Conservation (phyloP, 352 stramenopile genomes). For the Peronospora belbahrii region DNA sequence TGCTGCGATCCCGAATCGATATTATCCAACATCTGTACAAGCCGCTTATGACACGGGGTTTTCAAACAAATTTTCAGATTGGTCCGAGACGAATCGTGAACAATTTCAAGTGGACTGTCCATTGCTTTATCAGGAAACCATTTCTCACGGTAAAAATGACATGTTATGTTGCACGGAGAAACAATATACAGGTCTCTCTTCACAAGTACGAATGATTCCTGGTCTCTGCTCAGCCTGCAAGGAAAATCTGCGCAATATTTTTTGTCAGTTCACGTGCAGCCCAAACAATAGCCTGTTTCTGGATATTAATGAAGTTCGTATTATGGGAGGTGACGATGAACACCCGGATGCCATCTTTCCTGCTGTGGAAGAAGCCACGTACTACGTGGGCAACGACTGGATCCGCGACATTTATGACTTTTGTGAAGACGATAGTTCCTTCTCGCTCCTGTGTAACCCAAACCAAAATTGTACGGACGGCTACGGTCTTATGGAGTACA, state of each 20-base stretch:
- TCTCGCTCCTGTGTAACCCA: constrained; percentile 47
- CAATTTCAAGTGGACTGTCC: constrained; percentile 59
- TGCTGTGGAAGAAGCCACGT: constrained; percentile 46
- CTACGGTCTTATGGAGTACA: constrained; percentile 46
- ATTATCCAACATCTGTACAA: constrained; percentile 42
- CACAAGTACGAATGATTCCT: constrained; percentile 52
- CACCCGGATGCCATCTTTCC: constrained; percentile 34
- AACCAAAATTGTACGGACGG: constrained; percentile 46
- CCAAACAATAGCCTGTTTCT: constrained; percentile 61
- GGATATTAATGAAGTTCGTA: constrained; percentile 42
- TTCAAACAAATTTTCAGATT: constrained; percentile 58
- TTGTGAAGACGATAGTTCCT: constrained; percentile 47
- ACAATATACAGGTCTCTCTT: constrained; percentile 47
- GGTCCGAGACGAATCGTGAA: constrained; percentile 39
- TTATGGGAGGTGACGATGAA: constrained; percentile 38
- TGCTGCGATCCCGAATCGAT: constrained; percentile 41
- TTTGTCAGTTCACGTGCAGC: constrained; percentile 57
- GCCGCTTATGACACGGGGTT: constrained; percentile 39
- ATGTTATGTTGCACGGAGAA: constrained; percentile 57
- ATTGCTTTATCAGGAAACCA: constrained; percentile 50
- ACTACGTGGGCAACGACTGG: constrained; percentile 55
- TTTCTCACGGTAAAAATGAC: constrained; percentile 30
- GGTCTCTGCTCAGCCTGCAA: constrained; percentile 52
- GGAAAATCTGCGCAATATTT: constrained; percentile 58
- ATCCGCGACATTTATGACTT: constrained; percentile 62